Percentiles rank a stretch among this genome's conserved stretches.
Evolutionary conservation across 257 asterid species (phyloP).

Genomic region (Lavandula angustifolia): DNA sequence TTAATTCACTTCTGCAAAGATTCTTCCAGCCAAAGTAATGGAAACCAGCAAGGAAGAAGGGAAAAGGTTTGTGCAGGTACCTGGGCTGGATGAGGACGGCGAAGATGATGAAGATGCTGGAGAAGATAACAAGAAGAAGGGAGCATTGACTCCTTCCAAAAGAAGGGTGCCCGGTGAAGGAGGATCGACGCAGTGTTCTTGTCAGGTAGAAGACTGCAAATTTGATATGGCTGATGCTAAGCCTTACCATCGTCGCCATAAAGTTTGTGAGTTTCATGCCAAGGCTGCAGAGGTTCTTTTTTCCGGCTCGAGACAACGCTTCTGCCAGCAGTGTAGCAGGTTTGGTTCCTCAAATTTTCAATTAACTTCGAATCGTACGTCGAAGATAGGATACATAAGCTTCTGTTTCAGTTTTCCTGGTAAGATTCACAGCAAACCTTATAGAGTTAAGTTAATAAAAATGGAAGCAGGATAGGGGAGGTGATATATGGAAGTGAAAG

Average conservation of each 20-base stretch:
- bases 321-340: slow-evolving; percentile 99
- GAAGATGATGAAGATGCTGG: slow-evolving; percentile 53
- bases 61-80: slow-evolving; percentile 48
- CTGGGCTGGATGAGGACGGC: slow-evolving; percentile 46
- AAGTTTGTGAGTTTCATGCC: slow-evolving; percentile 78
- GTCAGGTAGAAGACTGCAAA: slow-evolving; percentile 71
- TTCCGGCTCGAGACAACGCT: slow-evolving; percentile 64
- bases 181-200: slow-evolving; percentile 53
- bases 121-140: slow-evolving; percentile 58
- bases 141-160: slow-evolving; percentile 44
- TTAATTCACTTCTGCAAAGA: slow-evolving; percentile 35
- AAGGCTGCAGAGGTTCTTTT: slow-evolving; percentile 69
- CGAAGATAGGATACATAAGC: background rate
- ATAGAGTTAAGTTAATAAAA: slow-evolving; percentile 16
- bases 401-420: too few relatives aligned
- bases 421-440: background rate
- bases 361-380: background rate
- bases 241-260: slow-evolving; percentile 84
- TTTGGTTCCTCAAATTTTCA: slow-evolving; percentile 30
- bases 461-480: background rate
- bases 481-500: slow-evolving; percentile 4
- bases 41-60: slow-evolving; percentile 61
- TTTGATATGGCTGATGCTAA: slow-evolving; percentile 62
- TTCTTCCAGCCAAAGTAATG: slow-evolving; percentile 41
- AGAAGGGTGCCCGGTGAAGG: slow-evolving; percentile 44